Base-by-base conservation (phyloP, 2,329 filamentous ascomycete species). In the Cordyceps tenuipes region DNA sequence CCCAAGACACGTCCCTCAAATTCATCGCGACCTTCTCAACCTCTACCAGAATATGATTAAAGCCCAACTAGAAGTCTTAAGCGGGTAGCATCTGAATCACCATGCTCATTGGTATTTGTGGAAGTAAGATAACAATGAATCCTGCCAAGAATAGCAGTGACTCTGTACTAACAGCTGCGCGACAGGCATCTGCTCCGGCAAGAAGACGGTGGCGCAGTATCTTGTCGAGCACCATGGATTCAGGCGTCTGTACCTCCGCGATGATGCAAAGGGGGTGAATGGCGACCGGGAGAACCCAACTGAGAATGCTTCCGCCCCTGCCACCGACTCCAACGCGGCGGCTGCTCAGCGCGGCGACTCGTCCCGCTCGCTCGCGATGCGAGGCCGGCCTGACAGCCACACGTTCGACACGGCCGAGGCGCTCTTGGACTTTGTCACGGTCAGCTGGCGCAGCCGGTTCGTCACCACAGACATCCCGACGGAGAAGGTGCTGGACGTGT, bases 141-240 rank as follows among this genome's bases (percentile, higher is more conserved):
- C 60, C 52, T 58, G 50, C 52, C 51, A 50, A 57, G 29, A 31
- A 58, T 43, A 43, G 41, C 12, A 44, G 26, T 54, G 57, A 58
- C 21, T 29, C 13, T 21, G 17, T 46, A 31, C 57, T 59, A 34
- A 59, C 48, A 4, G 26, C 9, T 26, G 55, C 21, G 34, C 17
- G 43, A 23, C 69, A 94, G 92, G 90, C 69, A 93, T 97, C 68
- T 97, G 92, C 77, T 87, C 93, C 53, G 94, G 94, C 68, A 97
- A 97, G 77, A 87, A 86, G 70, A 90, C 91, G 10, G 90, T 97
- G 64, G 91, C 91, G 61, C 84, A 90, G 59, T 97, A 96, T 71
- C 83, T 99, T 9, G 84, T 92, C 64, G 83, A 91, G 64, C 84
- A 92, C 64, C 89, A 97, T 73, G 85, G 84, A 63, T 99, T 97